Conservation (phyloP, 2,329 filamentous ascomycete genomes). For the Sphaerulina musiva region DNA sequence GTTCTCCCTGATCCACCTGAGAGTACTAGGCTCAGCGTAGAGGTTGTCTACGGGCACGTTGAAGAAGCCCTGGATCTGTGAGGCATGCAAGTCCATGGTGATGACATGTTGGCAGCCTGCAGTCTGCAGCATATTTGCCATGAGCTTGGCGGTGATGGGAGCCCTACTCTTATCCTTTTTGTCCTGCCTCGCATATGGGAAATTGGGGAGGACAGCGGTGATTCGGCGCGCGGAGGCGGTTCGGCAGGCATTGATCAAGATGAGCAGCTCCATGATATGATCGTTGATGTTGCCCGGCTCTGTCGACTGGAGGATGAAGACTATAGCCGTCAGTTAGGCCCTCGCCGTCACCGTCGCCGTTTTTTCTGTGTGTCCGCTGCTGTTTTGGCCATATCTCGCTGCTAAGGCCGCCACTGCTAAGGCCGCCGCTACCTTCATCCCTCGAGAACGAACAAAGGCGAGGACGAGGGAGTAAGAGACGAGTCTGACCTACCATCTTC, state of each 20-base stretch:
- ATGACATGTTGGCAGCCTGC: constrained; percentile 91
- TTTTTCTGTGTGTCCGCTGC: background rate
- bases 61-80: constrained; percentile 94
- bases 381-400: no score
- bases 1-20: constrained; percentile 87
- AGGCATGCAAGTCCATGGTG: constrained; percentile 92
- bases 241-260: constrained; percentile 96
- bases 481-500: constrained; percentile 64
- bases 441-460: background rate
- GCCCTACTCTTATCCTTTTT: constrained; percentile 95
- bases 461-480: no score
- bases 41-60: constrained; percentile 75
- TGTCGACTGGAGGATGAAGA: constrained; percentile 95
- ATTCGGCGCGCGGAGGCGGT: constrained; percentile 80
- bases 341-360: background rate
- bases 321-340: constrained; percentile 34
- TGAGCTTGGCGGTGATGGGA: constrained; percentile 92
- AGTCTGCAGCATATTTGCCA: constrained; percentile 95
- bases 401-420: background rate
- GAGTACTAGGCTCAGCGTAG: constrained; percentile 86
- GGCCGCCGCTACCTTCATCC: background rate
- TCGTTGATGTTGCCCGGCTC: constrained; percentile 96
- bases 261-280: constrained; percentile 93
- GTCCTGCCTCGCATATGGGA: constrained; percentile 92
- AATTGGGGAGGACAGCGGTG: constrained; percentile 92